Percentiles rank a stretch among this genome's conserved stretches.
Evolutionary conservation across 345 rosid species (phyloP).

Genomic region (Eutrema yunnanense): DNA sequence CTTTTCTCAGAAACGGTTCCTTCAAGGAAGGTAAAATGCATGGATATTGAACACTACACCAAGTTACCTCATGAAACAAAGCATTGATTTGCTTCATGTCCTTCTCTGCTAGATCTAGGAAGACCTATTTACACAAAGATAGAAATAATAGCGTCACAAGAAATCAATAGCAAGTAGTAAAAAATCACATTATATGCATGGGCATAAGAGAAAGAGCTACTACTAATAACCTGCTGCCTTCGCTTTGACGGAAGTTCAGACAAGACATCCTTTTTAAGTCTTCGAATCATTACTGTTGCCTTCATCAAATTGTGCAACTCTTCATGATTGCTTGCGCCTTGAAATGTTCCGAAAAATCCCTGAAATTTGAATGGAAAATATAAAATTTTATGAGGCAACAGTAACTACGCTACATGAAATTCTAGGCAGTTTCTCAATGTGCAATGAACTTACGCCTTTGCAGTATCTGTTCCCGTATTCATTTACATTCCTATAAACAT

Average conservation of each 20-base stretch:
- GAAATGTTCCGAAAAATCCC: constrained; percentile 83
- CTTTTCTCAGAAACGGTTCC: constrained; percentile 6
- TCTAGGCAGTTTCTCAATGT: constrained; percentile 4
- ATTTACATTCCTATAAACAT: constrained; percentile 70
- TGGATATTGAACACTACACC: constrained; percentile 8
- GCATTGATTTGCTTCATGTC: constrained; percentile 74
- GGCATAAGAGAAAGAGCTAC: background rate
- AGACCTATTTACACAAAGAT: constrained; percentile 47
- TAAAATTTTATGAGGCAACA: background rate
- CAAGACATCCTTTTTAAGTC: constrained; percentile 92
- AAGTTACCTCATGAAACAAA: constrained; percentile 76
- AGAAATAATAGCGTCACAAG: background rate
- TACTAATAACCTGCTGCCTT: constrained; percentile 70
- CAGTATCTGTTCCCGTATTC: constrained; percentile 91
- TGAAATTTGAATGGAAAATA: constrained; percentile 21
- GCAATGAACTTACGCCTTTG: constrained; percentile 62
- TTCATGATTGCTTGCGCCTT: constrained; percentile 96
- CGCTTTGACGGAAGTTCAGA: constrained; percentile 82
- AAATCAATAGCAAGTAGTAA: background rate
- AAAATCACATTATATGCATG: background rate
- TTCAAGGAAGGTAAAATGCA: background rate
- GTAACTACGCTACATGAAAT: background rate
- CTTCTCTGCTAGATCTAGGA: constrained; percentile 75
- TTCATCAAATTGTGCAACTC: constrained; percentile 95
- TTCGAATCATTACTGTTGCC: constrained; percentile 94